Evolutionary conservation across 176 grass and related monocot species (phyloP), one percentile per base, ranked within the genome.

Genomic region (Musa itinerans): DNA sequence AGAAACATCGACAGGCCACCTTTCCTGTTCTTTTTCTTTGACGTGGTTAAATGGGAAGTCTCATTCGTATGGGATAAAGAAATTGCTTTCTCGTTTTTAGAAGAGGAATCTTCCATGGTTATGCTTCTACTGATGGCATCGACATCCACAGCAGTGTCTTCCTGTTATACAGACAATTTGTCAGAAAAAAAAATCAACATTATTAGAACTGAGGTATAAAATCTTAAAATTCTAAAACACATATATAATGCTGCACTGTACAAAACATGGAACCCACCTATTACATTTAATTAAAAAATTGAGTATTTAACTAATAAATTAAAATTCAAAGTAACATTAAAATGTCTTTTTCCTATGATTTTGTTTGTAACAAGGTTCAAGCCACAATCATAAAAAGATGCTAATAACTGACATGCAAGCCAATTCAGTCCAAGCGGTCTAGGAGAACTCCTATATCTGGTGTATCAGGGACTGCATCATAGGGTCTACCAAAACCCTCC

Each of bases 11-110:
- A 99, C 53, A 99, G 54, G 21, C 95, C 95, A 69, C 91, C 95
- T 88, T 94, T 99, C 76, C 83, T 87, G 23, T 89, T 94, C 71
- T 99, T 99, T 87, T 99, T 99, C 69, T 94, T 99, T 34, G 85
- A 87, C 69, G 84, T 77, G 71, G 48, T 82, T 78, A 70, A 76
- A 16, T 65, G 73, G 19, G 83, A 78, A 80, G 56, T 76, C 85
- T 89, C 94, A 71, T 82, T 81, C 49, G 73, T 64, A 74, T 78
- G 58, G 20, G 81, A 55, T 86, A 73, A 82, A 77, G 83, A 76
- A 58, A 74, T 81, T 53, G 49, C 61, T 79, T 81, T 82, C 65
- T 81, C 65, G 68, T 72, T 83, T 23, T 78, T 74, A 25, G 82
- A 83, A 55, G 80, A n/a, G 11, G 53, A 82, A 71, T 89, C 76